Percentiles rank a stretch among this genome's conserved stretches.
Evolutionary conservation across 352 stramenopile genomes (phyloP).

Genomic region (Phytopythium mirpurense): DNA sequence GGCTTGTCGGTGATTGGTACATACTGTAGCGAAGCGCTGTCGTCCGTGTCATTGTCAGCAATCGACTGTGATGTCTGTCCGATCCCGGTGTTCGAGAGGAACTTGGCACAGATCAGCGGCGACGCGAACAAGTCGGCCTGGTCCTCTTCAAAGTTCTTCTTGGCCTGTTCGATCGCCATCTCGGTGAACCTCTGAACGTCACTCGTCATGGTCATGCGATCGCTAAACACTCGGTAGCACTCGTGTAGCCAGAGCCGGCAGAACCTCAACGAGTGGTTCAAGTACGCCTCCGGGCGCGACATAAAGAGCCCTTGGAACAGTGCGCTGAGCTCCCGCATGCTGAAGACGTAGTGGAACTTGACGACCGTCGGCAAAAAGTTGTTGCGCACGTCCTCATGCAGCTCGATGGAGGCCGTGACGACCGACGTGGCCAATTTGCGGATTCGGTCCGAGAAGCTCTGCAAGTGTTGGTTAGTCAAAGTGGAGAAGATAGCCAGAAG

Average conservation of each 20-base stretch:
- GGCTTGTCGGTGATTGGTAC: slow-evolving; percentile 43
- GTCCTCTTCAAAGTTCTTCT: slow-evolving; percentile 86
- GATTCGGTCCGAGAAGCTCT: slow-evolving; percentile 73
- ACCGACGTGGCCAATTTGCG: slow-evolving; percentile 60
- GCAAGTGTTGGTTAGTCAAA: slow-evolving; percentile 58
- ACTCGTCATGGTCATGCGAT: slow-evolving; percentile 75
- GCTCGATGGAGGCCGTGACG: slow-evolving; percentile 75
- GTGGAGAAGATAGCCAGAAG: slow-evolving; percentile 67
- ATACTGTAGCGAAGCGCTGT: slow-evolving; percentile 28
- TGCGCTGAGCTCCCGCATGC: slow-evolving; percentile 82
- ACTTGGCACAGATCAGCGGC: slow-evolving; percentile 71
- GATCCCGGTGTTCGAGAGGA: slow-evolving; percentile 22
- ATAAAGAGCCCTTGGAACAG: slow-evolving; percentile 86
- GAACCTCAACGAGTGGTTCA: slow-evolving; percentile 57
- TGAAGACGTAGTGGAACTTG: slow-evolving; percentile 94
- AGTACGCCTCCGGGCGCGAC: slow-evolving; percentile 53
- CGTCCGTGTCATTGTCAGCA: slow-evolving; percentile 3
- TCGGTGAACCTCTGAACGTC: slow-evolving; percentile 79
- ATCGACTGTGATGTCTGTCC: not conserved
- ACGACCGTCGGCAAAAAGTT: slow-evolving; percentile 88
- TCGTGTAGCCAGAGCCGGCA: slow-evolving; percentile 90
- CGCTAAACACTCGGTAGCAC: slow-evolving; percentile 88
- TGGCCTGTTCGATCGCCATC: slow-evolving; percentile 79
- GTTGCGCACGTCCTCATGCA: slow-evolving; percentile 64
- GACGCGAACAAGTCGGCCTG: slow-evolving; percentile 59